Conservation (phyloP, 805 yeast species). For the Saccharomycopsis selenospora region DNA sequence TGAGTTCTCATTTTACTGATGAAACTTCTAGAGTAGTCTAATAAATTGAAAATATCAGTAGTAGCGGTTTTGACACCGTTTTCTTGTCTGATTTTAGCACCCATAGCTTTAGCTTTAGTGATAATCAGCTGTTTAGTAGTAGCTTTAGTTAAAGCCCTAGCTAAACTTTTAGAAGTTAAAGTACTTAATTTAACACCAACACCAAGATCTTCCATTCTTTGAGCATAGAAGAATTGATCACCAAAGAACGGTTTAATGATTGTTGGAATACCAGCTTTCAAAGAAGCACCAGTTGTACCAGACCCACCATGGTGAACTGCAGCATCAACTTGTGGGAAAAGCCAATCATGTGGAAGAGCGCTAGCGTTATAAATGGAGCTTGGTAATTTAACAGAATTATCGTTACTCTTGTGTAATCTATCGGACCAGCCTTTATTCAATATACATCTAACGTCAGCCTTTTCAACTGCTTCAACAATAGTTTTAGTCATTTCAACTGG, state of each 20-base stretch:
- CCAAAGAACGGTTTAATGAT: constrained; percentile 92
- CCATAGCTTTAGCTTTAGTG: constrained; percentile 56
- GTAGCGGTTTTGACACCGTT: constrained; percentile 79
- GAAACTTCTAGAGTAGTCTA: constrained; percentile 64
- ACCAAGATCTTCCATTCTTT: constrained; percentile 80
- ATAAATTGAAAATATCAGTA: constrained; percentile 61
- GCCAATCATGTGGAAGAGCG: constrained; percentile 85
- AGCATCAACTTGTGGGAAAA: constrained; percentile 80
- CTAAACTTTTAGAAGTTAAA: constrained; percentile 52
- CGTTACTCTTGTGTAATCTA: constrained; percentile 29
- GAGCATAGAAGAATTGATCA: constrained; percentile 87
- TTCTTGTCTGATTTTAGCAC: constrained; percentile 56
- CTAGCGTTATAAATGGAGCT: constrained; percentile 61
- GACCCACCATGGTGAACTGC: constrained; percentile 98
- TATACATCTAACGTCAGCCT: constrained; percentile 77
- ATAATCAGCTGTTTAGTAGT: constrained; percentile 58
- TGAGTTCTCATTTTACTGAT: background rate
- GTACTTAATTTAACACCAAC: constrained; percentile 67
- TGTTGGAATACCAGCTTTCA: constrained; percentile 80
- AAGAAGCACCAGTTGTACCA: constrained; percentile 90
- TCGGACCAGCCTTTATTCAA: constrained; percentile 89
- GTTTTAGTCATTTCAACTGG: constrained; percentile 72
- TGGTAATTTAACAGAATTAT: constrained; percentile 45
- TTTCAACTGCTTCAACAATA: constrained; percentile 65
- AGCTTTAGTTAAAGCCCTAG: constrained; percentile 61